Evolutionary conservation across 176 grass and related monocot genomes (phyloP), one percentile per base, ranked within the genome.

Genomic region (Avena atlantica): DNA sequence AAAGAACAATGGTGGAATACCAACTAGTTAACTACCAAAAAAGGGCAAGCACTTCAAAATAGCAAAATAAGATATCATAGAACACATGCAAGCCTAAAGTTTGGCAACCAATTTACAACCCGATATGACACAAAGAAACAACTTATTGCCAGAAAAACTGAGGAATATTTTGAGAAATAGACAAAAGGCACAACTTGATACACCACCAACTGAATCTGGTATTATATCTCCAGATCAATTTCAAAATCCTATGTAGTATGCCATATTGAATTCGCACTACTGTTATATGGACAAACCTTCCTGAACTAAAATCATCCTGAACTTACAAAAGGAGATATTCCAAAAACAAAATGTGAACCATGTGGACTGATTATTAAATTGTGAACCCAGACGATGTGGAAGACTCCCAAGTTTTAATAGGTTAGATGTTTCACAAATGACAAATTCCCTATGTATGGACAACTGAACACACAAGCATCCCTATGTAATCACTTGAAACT

Each of bases 401-500:
- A 62, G 12, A 29, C 44, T 62, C 42, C 49, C 45, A 55, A 75
- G 60, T 85, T 74, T 57, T 21, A 4, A 81, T 55, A 89, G 67
- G 51, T 52, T 65, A 65, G 19, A 40, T 85, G 25, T 40, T 80
- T 65, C n/a, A 65, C 25, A 72, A 78, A 84, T 34, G 14, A 58
- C 47, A 72, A 79, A 78, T 7, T 15, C 23, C 6, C 10, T 16
- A 36, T 78, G 47, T 62, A 78, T 60, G 63, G 69, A 44, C n/a
- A 31, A 42, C 14, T 15, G 71, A 85, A 76, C 17, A 76, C 24
- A 51, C 25, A 81, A 73, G 65, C 50, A 56, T 57, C 23, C 70
- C 55, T 58, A 52, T 44, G n/a, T 78, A 61, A 83, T 80, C 23
- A 84, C 21, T 87, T 72, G 45, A 74, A 74, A 50, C 55, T 81